Evolutionary conservation across 805 yeast species (phyloP), one percentile per base, ranked within the genome.

Genomic region (Candida tibetensis): DNA sequence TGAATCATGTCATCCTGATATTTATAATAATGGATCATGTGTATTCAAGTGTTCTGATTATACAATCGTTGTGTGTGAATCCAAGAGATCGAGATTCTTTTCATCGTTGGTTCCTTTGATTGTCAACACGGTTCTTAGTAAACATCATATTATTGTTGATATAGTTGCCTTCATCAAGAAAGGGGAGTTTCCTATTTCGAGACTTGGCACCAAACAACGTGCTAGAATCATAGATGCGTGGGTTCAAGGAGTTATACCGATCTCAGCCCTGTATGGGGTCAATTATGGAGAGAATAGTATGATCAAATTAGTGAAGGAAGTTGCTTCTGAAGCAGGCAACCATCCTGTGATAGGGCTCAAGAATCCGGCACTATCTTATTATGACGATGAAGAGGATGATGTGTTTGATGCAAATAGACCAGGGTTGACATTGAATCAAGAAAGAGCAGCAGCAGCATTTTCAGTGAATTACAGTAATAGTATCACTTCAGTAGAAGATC

Each of bases 51-150:
- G 90, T 28, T 90, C 89, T 6, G 91, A 88, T 13, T 78, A 84
- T 51, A 76, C 85, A 2, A 76, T 89, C 7, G 79, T 85, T 12
- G 79, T 91, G 6, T 77, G 89, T 30, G 95, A 89, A 51, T 64
- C 77, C 12, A 69, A 69, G 30, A 55, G 80, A 28, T 60, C 65
- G 7, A 62, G 69, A 28, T 69, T 72, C 44, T 64, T 80, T 39
- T 82, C 96, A 1, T 79, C 93, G 1, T 58, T 93, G 40, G 89
- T 88, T 0, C 95, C 98, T 1, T 75, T 90, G 16, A 74, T 93
- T 31, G 89, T 86, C 30, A 83, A 86, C 46, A 80, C 81, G 13
- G 78, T 91, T 1, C 64, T 95, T 50, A 79, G 85, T 44, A 82
- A 77, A 44, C 96, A 90, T 57, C 93, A 88, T 46, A 65, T 93